Conservation (phyloP, 306 rosid genomes). For the Calophaca sinica region DNA sequence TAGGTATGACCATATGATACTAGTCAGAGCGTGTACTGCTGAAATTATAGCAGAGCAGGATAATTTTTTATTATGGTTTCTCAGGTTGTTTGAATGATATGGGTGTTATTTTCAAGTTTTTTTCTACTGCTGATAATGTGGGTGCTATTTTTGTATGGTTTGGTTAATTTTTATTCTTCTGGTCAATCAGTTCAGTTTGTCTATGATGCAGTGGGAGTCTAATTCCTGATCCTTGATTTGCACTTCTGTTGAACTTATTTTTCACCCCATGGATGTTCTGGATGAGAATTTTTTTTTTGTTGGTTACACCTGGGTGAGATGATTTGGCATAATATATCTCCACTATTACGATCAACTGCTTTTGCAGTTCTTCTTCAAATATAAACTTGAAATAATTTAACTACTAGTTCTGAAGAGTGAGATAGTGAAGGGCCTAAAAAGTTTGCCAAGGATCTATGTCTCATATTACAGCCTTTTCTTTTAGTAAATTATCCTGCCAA, state of each 20-base stretch:
- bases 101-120: background rate
- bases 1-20: background rate
- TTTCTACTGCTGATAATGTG: constrained; percentile 6
- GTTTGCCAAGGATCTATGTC: constrained; percentile 20
- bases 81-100: background rate
- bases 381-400: constrained; percentile 19
- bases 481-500: constrained; percentile 11
- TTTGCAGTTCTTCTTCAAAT: constrained; percentile 19
- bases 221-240: constrained; percentile 24
- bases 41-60: constrained; percentile 14
- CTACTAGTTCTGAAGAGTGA: constrained; percentile 29
- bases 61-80: background rate
- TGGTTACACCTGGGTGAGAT: background rate
- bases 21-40: constrained; percentile 15
- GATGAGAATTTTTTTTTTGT: background rate
- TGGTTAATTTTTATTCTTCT: background rate
- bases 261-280: background rate
- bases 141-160: constrained; percentile 18
- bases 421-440: constrained; percentile 25
- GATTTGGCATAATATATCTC: constrained; percentile 22
- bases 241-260: constrained; percentile 2
- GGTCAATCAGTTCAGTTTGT: constrained; percentile 9
- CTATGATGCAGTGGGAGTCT: constrained; percentile 25
- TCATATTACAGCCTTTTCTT: constrained; percentile 2
- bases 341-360: constrained; percentile 31